phyloP scores from a whole-genome alignment of 768 basidiomycete species.

The Filobasidium floriforme region DNA sequence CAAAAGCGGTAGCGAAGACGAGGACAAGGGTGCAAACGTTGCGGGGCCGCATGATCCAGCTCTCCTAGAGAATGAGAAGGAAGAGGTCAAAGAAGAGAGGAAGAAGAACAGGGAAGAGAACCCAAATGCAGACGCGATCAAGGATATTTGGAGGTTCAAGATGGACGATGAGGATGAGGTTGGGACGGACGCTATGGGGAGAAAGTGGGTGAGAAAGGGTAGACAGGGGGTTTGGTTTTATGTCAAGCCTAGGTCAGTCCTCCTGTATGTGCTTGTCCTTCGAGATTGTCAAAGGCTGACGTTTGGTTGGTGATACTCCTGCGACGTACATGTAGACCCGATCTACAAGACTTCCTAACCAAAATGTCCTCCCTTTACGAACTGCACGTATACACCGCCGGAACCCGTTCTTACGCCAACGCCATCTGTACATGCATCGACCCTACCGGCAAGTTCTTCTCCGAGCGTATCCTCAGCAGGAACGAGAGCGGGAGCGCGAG shows the following conservation, averaged over 20 bases:
- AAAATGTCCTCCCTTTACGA: constrained; percentile 73
- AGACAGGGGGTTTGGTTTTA: constrained; percentile 62
- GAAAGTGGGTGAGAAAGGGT: constrained; percentile 4
- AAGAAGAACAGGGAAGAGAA: constrained; percentile 53
- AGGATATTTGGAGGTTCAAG: constrained; percentile 81
- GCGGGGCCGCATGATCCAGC: neutral
- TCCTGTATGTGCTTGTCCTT: neutral
- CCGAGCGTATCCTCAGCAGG: constrained; percentile 76
- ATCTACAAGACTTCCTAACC: constrained; percentile 70
- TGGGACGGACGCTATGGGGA: neutral
- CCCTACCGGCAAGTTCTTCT: constrained; percentile 74
- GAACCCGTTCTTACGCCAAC: constrained; percentile 91
- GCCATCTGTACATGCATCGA: constrained; percentile 91
- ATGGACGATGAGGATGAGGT: constrained; percentile 62
- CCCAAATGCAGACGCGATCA: constrained; percentile 85
- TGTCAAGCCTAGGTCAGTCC: constrained; percentile 85
- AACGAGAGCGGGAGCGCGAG: constrained; percentile 90
- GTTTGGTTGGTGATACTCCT: neutral
- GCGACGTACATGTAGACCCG: constrained; percentile 54
- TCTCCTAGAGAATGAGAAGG: neutral
- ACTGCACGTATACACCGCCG: constrained; percentile 99
- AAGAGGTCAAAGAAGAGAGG: neutral
- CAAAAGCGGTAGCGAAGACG: neutral
- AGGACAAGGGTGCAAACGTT: neutral
- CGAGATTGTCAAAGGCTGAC: neutral